Evolutionary conservation across 352 stramenopile genomes (phyloP).

Genomic region (Chrysophaeum taylorii): DNA sequence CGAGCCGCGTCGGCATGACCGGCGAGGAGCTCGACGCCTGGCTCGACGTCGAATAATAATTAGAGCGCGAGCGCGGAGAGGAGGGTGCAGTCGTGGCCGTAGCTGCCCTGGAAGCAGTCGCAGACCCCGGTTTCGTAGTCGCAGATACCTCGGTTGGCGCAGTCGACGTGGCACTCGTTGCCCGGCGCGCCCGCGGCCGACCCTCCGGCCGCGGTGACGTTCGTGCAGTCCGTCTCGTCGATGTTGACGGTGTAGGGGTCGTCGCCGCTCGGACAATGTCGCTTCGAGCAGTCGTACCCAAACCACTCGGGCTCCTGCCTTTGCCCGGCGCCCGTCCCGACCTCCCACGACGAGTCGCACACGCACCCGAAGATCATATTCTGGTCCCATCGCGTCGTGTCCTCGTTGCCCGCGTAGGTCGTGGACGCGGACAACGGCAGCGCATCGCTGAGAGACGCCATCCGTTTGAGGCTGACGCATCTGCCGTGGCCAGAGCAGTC

Average conservation of each 20-base stretch:
- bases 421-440: slow-evolving; percentile 54
- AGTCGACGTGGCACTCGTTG: slow-evolving; percentile 81
- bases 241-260: slow-evolving; percentile 60
- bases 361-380: slow-evolving; percentile 71
- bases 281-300: slow-evolving; percentile 63
- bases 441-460: slow-evolving; percentile 50
- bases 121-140: slow-evolving; percentile 64
- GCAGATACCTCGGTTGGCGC: slow-evolving; percentile 73
- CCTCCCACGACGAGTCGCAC: slow-evolving; percentile 47
- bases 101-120: slow-evolving; percentile 65
- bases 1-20: background rate
- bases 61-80: background rate
- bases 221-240: slow-evolving; percentile 69
- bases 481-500: slow-evolving; percentile 66
- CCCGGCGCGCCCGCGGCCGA: slow-evolving; percentile 40
- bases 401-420: slow-evolving; percentile 48
- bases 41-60: background rate
- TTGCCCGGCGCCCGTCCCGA: slow-evolving; percentile 53
- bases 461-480: slow-evolving; percentile 57
- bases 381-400: slow-evolving; percentile 70
- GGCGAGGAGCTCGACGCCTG: background rate
- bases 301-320: slow-evolving; percentile 72
- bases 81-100: slow-evolving; percentile 37
- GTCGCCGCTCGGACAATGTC: slow-evolving; percentile 62
- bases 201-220: slow-evolving; percentile 33